Base-by-base conservation (phyloP, 257 asterid genomes). In the Nyctanthes arbortristis region DNA sequence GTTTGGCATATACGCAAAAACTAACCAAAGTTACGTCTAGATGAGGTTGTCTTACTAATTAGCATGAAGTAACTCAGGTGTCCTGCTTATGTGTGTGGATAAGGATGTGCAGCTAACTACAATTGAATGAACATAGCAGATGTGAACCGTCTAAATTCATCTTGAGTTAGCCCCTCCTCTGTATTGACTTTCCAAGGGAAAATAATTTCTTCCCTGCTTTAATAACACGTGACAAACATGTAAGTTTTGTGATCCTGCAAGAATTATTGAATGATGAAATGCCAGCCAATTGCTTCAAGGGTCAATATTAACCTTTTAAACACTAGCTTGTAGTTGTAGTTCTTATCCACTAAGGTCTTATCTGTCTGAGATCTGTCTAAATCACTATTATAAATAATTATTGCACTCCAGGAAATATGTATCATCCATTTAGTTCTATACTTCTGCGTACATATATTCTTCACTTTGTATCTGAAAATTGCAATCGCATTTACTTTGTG, bases 221-320 rank as follows among this genome's bases (percentile, higher is more conserved):
- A 16, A 9, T 43, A 43, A 43, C 28, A 25, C 16, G 11, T 32
- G 34, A 55, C 43, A 14, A 73, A 43, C n/a, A 0, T 39, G 43
- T n/a, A n/a, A n/a, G n/a, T n/a, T n/a, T 60, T 57, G 5, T 1
- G 28, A 32, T 35, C 9, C 10, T 14, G 2, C 22, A 32, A 25
- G 67, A 65, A n/a, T n/a, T n/a, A n/a, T n/a, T n/a, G n/a, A n/a
- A 62, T 55, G 66, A 61, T 73, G 79, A 78, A 71, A 24, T 14
- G 47, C 31, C 31, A n/a, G 7, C 3, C 32, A 28, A 62, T 57
- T 32, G n/a, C 29, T 28, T 31, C 30, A 20, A 28, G 54, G 54
- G 9, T 43, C n/a, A 16, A 43, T 18, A 9, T 43, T 43, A 4
- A 43, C n/a, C n/a, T 37, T 16, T 5, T 11, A 39, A 39, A 36